These are phyloP conservation scores for Alternaria dauci DNA, from an alignment of 2,329 filamentous ascomycete genomes.

Conservation along the genomic window DNA sequence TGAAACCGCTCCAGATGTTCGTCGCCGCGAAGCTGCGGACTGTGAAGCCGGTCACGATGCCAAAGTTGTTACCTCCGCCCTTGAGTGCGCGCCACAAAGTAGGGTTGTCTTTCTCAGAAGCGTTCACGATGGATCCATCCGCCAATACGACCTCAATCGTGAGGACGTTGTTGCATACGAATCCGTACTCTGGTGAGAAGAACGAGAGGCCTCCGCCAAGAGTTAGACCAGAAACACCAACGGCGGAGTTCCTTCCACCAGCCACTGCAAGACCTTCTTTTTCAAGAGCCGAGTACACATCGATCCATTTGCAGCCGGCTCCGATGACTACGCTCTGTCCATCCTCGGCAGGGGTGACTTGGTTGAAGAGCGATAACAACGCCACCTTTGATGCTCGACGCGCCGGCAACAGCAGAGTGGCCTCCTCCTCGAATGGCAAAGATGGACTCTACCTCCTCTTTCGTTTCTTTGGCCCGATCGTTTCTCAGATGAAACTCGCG, in stretches of 20 bases:
- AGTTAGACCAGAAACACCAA: constrained; percentile 44
- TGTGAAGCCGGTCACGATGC: constrained; percentile 46
- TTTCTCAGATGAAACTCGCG: constrained; percentile 38
- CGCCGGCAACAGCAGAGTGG: constrained; percentile 40
- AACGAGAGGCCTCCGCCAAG: constrained; percentile 50
- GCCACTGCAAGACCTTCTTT: constrained; percentile 24
- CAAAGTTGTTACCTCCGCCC: constrained; percentile 50
- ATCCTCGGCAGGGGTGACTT: constrained; percentile 15
- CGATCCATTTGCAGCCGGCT: constrained; percentile 30
- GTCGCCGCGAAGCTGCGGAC: constrained; percentile 24
- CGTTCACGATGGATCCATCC: constrained; percentile 44
- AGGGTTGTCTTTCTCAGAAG: constrained; percentile 33
- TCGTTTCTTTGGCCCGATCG: not conserved
- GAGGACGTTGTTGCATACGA: constrained; percentile 43
- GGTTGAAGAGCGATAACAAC: constrained; percentile 24
- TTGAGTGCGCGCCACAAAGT: constrained; percentile 47
- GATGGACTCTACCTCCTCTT: constrained; percentile 5
- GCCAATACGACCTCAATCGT: constrained; percentile 51
- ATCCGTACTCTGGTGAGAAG: constrained; percentile 43
- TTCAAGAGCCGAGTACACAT: constrained; percentile 28
- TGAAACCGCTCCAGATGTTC: constrained; percentile 48
- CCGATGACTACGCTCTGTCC: constrained; percentile 23
- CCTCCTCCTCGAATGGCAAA: constrained; percentile 62
- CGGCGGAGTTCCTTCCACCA: constrained; percentile 37
- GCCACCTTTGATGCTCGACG: constrained; percentile 33